phyloP scores from a whole-genome alignment of 192 early-diverging fungal species.

The Geosiphon pyriformis region DNA sequence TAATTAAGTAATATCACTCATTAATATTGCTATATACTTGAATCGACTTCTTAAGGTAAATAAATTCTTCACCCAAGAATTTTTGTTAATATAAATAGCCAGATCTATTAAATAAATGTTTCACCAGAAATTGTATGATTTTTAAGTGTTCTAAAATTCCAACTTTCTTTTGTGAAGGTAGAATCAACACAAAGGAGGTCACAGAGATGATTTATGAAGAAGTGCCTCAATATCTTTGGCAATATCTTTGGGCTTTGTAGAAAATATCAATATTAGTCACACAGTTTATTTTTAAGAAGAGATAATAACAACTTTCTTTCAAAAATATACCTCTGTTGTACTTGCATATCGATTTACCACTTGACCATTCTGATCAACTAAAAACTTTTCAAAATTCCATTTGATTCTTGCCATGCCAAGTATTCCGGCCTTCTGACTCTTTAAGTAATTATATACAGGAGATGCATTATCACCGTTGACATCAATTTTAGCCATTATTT shows the following conservation, averaged over 20 bases:
- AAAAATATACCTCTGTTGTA: neutral
- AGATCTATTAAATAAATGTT: no score
- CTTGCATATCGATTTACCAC: constrained; percentile 58
- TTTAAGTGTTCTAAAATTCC: no score
- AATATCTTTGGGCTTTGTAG: neutral
- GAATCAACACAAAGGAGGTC: no score
- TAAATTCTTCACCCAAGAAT: no score
- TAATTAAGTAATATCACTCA: no score
- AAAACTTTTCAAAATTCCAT: constrained; percentile 86
- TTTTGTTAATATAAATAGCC: no score
- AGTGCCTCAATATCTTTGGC: neutral
- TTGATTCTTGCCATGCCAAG: constrained; percentile 58
- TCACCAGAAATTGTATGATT: no score
- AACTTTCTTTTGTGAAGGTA: no score
- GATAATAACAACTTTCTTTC: neutral
- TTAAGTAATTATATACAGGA: constrained; percentile 59
- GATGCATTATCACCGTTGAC: constrained; percentile 70
- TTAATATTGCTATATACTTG: no score
- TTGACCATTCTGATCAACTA: constrained; percentile 59
- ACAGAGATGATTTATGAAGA: neutral
- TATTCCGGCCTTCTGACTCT: constrained; percentile 47
- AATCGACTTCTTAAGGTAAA: no score
- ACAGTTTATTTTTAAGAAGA: no score
- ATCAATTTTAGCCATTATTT: constrained; percentile 79
- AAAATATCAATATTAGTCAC: neutral